Evolutionary conservation across 371 early-diverging fungal species (phyloP).

Genomic region (Funneliformis caledonium): DNA sequence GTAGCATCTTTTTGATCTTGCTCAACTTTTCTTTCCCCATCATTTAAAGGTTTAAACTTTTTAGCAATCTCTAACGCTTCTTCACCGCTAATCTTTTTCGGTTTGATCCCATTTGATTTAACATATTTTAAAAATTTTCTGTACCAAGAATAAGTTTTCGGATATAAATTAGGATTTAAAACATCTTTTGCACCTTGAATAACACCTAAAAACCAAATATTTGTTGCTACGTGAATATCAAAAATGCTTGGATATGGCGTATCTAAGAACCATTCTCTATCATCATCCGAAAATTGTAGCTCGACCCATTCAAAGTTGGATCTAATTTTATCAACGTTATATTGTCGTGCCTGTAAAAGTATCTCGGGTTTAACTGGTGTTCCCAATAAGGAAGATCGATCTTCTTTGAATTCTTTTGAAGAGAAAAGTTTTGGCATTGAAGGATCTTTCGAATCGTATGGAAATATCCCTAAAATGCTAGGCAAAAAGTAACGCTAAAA

Average conservation of each 20-base stretch:
- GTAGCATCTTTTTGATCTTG: slow-evolving; percentile 41
- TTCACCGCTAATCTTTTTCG: slow-evolving; percentile 46
- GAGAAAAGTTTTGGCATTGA: slow-evolving; percentile 1
- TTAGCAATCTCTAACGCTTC: slow-evolving; percentile 51
- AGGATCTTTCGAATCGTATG: neutral
- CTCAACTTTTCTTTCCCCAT: neutral
- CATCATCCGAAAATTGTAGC: neutral
- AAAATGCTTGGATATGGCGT: slow-evolving; percentile 44
- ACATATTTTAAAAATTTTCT: slow-evolving; percentile 44
- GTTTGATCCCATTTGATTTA: slow-evolving; percentile 39
- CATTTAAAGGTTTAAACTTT: slow-evolving; percentile 2
- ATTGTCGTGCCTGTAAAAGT: neutral
- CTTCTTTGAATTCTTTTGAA: slow-evolving; percentile 41
- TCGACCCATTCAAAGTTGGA: slow-evolving; percentile 28
- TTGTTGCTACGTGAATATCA: slow-evolving; percentile 51
- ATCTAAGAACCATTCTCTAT: slow-evolving; percentile 50
- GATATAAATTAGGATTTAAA: slow-evolving; percentile 39
- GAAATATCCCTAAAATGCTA: neutral
- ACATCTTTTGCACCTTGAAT: slow-evolving; percentile 41
- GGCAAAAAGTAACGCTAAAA: neutral
- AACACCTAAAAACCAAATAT: slow-evolving; percentile 46
- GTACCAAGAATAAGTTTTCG: slow-evolving; percentile 46
- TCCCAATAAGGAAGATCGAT: slow-evolving; percentile 41
- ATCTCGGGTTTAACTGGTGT: neutral
- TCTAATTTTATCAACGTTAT: neutral